Conservation (phyloP, 2,329 filamentous ascomycete species). For the Ophiostoma perfectum region DNA sequence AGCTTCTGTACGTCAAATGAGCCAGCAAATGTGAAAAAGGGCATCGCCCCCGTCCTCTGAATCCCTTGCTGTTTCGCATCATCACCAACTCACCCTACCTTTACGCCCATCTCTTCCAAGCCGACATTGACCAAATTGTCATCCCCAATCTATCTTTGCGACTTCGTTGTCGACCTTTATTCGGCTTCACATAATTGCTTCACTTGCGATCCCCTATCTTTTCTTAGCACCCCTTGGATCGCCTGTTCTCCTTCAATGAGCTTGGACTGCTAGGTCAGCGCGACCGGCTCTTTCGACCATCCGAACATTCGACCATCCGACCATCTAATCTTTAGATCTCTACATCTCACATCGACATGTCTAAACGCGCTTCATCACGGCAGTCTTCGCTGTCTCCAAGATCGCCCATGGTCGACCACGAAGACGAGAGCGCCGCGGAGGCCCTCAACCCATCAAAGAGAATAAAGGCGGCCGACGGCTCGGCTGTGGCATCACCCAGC, state of each 20-base stretch:
- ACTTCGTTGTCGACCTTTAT: not conserved
- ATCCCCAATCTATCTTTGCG: not conserved
- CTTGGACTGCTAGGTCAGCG: not conserved
- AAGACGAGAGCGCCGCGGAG: slow-evolving; percentile 43
- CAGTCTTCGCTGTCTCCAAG: slow-evolving; percentile 47
- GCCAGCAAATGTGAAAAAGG: slow-evolving; percentile 9
- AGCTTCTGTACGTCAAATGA: slow-evolving; percentile 3
- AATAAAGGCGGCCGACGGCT: slow-evolving; percentile 42
- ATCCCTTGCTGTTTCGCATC: slow-evolving; percentile 9
- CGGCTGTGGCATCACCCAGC: slow-evolving; percentile 43
- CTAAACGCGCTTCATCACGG: slow-evolving; percentile 30
- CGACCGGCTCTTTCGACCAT: not conserved
- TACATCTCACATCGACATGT: slow-evolving; percentile 15
- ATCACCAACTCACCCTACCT: not conserved
- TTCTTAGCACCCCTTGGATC: not conserved
- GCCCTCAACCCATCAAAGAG: slow-evolving; percentile 42
- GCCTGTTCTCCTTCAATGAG: no score
- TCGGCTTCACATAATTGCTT: slow-evolving; percentile 2
- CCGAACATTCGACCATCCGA: not conserved
- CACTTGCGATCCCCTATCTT: not conserved
- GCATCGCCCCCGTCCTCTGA: slow-evolving; percentile 11
- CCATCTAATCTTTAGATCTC: not conserved
- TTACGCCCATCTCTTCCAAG: not conserved
- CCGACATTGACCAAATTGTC: not conserved
- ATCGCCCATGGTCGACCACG: slow-evolving; percentile 43